Evolutionary conservation across 2,329 filamentous ascomycete genomes (phyloP), one percentile per base, ranked within the genome.

Genomic region (Ophiocordyceps robertsii): DNA sequence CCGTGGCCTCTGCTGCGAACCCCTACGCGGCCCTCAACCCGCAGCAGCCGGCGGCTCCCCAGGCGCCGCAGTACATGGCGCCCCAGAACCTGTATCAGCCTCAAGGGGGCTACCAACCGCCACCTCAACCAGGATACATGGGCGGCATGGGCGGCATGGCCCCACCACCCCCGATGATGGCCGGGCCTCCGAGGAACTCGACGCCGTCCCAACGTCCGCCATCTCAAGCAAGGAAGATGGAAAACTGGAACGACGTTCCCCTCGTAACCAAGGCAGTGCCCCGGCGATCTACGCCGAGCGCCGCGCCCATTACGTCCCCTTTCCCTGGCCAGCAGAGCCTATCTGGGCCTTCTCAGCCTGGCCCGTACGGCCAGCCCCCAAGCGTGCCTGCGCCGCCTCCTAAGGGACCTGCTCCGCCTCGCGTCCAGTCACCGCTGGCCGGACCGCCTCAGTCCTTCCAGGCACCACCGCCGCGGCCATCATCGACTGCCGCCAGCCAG

Each of bases 201-300:
- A 80, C 77, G 31, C 74, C 80, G n/a, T 82, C 84, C 12, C 72
- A 72, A 21, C 70, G 77, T 35, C 80, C 87, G 19, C 77, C 85
- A 16, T 77, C 84, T 10, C 79, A 77, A 55, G 69, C 76, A 44
- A 81, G 80, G 56, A 82, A 83, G 49, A 80, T 81, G 48, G 77
- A 81, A 27, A 83, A 84, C 52, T 98, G 92, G 92, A 98, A 98
- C 53, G 92, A 98, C 61, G 82, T 93, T 41, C 92, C 92, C 1
- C 75, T 95, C 54, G 84, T 96, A 38, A 72, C 77, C 38, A 86
- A 90, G 66, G 67, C 74, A 43, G 72, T 82, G n/a, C 73, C 76
- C 13, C 79, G 89, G 50, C 77, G 82, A 56, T 72, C 72, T 38
- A 95, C 90, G 1, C 87, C 89, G 3, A 78, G 72, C 43, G 68